phyloP scores from a whole-genome alignment of 2,329 filamentous ascomycete species.

The Pezicula carpinea region DNA sequence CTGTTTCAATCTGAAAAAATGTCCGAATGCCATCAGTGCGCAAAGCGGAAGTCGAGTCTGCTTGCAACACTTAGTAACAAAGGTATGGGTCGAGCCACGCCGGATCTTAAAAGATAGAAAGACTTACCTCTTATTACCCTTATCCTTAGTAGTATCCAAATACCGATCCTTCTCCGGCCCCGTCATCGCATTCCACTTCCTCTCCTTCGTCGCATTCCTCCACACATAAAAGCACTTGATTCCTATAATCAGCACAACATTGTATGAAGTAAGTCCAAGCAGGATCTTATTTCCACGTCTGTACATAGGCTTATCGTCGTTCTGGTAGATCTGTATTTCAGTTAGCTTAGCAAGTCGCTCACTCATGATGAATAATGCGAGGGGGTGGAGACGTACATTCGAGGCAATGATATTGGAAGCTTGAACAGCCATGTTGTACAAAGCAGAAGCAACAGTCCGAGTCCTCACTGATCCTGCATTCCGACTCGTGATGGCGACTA shows the following conservation, averaged over 20 bases:
- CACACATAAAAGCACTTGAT: slow-evolving; percentile 40
- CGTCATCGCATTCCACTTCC: slow-evolving; percentile 37
- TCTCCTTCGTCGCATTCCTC: slow-evolving; percentile 34
- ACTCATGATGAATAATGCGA: not conserved
- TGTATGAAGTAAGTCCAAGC: slow-evolving; percentile 39
- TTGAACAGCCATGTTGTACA: slow-evolving; percentile 51
- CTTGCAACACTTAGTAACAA: not conserved
- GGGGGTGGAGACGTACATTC: slow-evolving; percentile 31
- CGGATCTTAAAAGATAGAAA: too few relatives aligned
- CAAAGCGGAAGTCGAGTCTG: slow-evolving; percentile 2
- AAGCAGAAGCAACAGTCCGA: slow-evolving; percentile 53
- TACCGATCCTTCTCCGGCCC: slow-evolving; percentile 39
- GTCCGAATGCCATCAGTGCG: not conserved
- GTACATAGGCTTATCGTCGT: slow-evolving; percentile 45
- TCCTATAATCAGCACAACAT: slow-evolving; percentile 37
- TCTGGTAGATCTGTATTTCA: slow-evolving; percentile 33
- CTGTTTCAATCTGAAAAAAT: too few relatives aligned
- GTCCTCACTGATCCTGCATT: slow-evolving; percentile 58
- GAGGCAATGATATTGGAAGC: slow-evolving; percentile 32
- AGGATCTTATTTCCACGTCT: slow-evolving; percentile 47
- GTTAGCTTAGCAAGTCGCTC: too few relatives aligned
- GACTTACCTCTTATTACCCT: slow-evolving; percentile 31
- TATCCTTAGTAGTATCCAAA: slow-evolving; percentile 32
- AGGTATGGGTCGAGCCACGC: not conserved
- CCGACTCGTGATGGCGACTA: slow-evolving; percentile 41